Evolutionary conservation across 495 filamentous ascomycete genomes (phyloP).

Genomic region (Penicillium dipodomyicola): DNA sequence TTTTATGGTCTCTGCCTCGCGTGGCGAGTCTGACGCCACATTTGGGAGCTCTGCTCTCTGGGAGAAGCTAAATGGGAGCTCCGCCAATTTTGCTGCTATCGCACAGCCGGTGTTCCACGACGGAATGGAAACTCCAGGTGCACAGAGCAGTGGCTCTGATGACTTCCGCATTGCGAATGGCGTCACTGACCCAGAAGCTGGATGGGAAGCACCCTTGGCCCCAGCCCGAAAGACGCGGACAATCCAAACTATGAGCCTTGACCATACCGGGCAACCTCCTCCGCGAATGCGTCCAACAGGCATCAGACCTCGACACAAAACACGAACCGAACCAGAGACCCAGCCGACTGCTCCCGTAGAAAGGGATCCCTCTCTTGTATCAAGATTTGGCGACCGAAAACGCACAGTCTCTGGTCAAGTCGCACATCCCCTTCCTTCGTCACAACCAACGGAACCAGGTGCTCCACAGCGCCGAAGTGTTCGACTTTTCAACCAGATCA

Average conservation of each 20-base stretch:
- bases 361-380: slow-evolving; percentile 36
- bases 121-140: slow-evolving; percentile 42
- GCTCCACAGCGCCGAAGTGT: slow-evolving; percentile 76
- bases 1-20: slow-evolving; percentile 44
- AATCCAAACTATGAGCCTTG: slow-evolving; percentile 52
- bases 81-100: slow-evolving; percentile 36
- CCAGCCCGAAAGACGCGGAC: slow-evolving; percentile 61
- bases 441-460: slow-evolving; percentile 56
- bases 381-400: slow-evolving; percentile 61
- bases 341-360: slow-evolving; percentile 35
- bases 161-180: slow-evolving; percentile 43
- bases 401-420: slow-evolving; percentile 82
- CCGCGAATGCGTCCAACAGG: slow-evolving; percentile 61
- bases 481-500: slow-evolving; percentile 70
- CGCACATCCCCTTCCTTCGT: slow-evolving; percentile 54
- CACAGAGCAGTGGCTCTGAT: slow-evolving; percentile 45
- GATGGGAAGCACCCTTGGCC: slow-evolving; percentile 65
- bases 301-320: slow-evolving; percentile 48
- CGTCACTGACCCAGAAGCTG: slow-evolving; percentile 24
- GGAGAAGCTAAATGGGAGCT: slow-evolving; percentile 56
- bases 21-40: slow-evolving; percentile 39
- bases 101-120: slow-evolving; percentile 36
- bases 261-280: slow-evolving; percentile 55
- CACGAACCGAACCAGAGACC: slow-evolving; percentile 51
- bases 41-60: slow-evolving; percentile 54